Percentiles rank a stretch among this genome's conserved stretches.
These are phyloP conservation scores for Scedosporium apiospermum DNA, from an alignment of 2,329 filamentous ascomycete genomes.

Conservation along the genomic window DNA sequence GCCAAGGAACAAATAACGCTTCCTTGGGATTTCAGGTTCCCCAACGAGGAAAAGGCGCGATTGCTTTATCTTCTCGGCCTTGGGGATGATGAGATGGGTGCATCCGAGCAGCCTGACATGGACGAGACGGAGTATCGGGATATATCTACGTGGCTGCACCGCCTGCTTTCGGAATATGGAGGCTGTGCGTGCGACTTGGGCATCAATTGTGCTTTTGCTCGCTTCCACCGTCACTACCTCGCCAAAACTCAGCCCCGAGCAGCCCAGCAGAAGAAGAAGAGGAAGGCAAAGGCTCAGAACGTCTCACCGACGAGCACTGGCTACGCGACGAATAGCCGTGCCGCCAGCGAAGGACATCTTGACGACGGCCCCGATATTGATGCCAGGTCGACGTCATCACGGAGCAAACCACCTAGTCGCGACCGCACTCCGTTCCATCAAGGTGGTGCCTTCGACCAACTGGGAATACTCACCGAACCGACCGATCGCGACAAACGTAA, in stretches of 20 bases:
- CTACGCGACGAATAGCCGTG: slow-evolving; percentile 53
- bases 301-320: slow-evolving; percentile 55
- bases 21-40: slow-evolving; percentile 59
- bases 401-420: slow-evolving; percentile 57
- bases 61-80: slow-evolving; percentile 53
- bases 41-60: slow-evolving; percentile 41
- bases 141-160: slow-evolving; percentile 56
- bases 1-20: slow-evolving; percentile 54
- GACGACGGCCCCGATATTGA: slow-evolving; percentile 49
- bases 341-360: slow-evolving; percentile 50
- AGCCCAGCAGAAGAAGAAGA: slow-evolving; percentile 31
- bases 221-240: slow-evolving; percentile 51
- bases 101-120: slow-evolving; percentile 33
- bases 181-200: slow-evolving; percentile 66
- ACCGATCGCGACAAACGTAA: slow-evolving; percentile 61
- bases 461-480: slow-evolving; percentile 52
- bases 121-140: slow-evolving; percentile 50
- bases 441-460: slow-evolving; percentile 45
- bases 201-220: slow-evolving; percentile 52
- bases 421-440: slow-evolving; percentile 54
- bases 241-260: slow-evolving; percentile 32
- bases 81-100: slow-evolving; percentile 44
- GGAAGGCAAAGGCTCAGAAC: slow-evolving; percentile 45
- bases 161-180: slow-evolving; percentile 66
- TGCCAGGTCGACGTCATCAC: slow-evolving; percentile 36